Evolutionary conservation across 1,139 yeast species (phyloP).

Genomic region (Entelexis paramagnoliae): DNA sequence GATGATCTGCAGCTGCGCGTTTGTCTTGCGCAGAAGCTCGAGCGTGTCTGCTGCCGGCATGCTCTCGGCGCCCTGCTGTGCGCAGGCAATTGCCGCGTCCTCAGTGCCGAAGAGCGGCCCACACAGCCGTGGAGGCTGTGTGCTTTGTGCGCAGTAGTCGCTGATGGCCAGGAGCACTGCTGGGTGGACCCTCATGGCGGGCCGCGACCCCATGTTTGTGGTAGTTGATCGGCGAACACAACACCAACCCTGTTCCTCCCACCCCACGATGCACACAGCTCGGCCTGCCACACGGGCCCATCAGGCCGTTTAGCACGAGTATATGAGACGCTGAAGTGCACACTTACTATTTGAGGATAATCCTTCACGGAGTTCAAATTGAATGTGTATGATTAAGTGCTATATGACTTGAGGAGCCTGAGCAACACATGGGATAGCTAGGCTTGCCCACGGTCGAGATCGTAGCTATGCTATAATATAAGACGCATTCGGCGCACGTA

Average conservation of each 20-base stretch:
- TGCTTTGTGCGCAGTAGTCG: neutral
- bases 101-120: conserved; percentile 9
- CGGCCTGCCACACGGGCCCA: no score
- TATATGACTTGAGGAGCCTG: no score
- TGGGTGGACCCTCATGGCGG: neutral
- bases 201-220: neutral
- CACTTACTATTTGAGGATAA: no score
- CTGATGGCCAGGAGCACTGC: conserved; percentile 6
- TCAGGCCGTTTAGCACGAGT: no score
- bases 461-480: no score
- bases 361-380: no score
- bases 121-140: neutral
- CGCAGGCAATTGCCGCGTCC: conserved; percentile 1
- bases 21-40: conserved; percentile 1
- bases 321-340: no score
- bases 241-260: neutral
- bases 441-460: no score
- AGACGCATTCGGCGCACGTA: no score
- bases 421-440: no score
- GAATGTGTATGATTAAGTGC: no score
- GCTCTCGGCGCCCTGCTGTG: neutral
- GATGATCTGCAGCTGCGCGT: neutral
- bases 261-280: neutral
- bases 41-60: neutral
- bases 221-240: neutral